Evolutionary conservation across 352 stramenopile genomes (phyloP), one percentile per base, ranked within the genome.

Genomic region (Elongisporangium anandrum): DNA sequence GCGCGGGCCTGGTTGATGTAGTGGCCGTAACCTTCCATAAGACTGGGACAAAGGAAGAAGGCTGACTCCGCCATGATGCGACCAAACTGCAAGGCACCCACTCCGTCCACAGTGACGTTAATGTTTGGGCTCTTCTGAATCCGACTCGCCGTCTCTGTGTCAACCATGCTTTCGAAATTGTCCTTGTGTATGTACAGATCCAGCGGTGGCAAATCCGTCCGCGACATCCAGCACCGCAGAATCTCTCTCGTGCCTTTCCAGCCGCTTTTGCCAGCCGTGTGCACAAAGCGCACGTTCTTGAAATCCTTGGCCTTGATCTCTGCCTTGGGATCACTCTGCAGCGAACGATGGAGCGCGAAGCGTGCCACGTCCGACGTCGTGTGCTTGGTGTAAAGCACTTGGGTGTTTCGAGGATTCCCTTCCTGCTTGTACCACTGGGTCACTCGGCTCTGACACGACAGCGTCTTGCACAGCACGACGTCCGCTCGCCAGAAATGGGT

Each of bases 1-100:
- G 75, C 75, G 5, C 69, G 67, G 8, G 70, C 72, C 39, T 85
- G 75, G 52, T 85, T 85, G 50, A 85, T 79, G 57, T 85, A 85
- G 68, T 85, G 75, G 8, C 75, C 71, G 53, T 79, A 86, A 2
- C 77, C 77, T 71, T 87, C 77, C 50, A 66, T 70, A 10, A 57
- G 39, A 54, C 76, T 86, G 34, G 76, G 59, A 57, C 76, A 84
- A 61, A 86, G 64, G 26, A 86, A 78, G 23, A 72, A 75, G 0
- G 68, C 50, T 3, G 71, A 50, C 39, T 83, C 61, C 0, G 70
- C 71, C 29, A 79, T 63, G 49, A 81, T 41, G n/a, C 69, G 65
- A 24, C 73, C 71, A 38, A 79, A 81, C 23, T 58, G 56, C 20
- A 56, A 29, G 8, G 69, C 45, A 56, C 59, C 48, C 6, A 76